Evolutionary conservation across 2,329 filamentous ascomycete species (phyloP).

Genomic region (Thyridium curvatum): DNA sequence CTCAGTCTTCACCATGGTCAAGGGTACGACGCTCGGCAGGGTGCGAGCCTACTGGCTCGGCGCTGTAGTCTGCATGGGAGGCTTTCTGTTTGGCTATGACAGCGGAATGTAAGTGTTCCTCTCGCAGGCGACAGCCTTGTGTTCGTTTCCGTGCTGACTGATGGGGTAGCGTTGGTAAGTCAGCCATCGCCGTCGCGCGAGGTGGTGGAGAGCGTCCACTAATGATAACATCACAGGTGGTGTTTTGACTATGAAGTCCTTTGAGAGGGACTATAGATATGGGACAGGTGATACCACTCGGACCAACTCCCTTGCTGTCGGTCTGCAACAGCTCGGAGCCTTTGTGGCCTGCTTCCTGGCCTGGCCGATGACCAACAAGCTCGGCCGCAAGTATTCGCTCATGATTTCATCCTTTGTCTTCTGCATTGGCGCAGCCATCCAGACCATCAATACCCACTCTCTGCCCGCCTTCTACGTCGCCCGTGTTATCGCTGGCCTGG

Average conservation of each 20-base stretch:
- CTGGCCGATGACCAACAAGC: conserved; percentile 21
- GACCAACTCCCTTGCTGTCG: conserved; percentile 20
- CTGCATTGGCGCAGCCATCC: conserved; percentile 32
- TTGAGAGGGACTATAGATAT: conserved; percentile 20
- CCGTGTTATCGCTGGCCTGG: conserved; percentile 21
- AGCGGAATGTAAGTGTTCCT: conserved; percentile 21
- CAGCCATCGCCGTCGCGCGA: too few relatives aligned
- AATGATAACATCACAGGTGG: conserved; percentile 15
- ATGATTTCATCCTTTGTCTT: conserved; percentile 34
- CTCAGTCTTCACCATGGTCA: too few relatives aligned
- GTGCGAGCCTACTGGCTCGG: conserved; percentile 45
- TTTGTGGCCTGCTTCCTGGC: conserved; percentile 24
- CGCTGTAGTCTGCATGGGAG: conserved; percentile 42
- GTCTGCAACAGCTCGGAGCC: conserved; percentile 22
- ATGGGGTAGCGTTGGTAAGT: too few relatives aligned
- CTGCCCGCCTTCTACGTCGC: conserved; percentile 23
- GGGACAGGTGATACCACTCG: conserved; percentile 12
- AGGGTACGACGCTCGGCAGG: conserved; percentile 22
- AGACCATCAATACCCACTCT: conserved; percentile 34
- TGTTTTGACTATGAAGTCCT: conserved; percentile 20
- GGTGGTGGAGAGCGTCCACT: too few relatives aligned
- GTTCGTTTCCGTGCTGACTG: background rate
- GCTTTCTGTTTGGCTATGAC: conserved; percentile 39
- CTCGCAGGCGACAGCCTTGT: conserved; percentile 6
- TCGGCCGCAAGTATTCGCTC: conserved; percentile 20